A percentile compares a stretch with the other conserved stretches of the same genome.
phyloP scores from a whole-genome alignment of 345 rosid genomes.

The Aquilaria sinensis region DNA sequence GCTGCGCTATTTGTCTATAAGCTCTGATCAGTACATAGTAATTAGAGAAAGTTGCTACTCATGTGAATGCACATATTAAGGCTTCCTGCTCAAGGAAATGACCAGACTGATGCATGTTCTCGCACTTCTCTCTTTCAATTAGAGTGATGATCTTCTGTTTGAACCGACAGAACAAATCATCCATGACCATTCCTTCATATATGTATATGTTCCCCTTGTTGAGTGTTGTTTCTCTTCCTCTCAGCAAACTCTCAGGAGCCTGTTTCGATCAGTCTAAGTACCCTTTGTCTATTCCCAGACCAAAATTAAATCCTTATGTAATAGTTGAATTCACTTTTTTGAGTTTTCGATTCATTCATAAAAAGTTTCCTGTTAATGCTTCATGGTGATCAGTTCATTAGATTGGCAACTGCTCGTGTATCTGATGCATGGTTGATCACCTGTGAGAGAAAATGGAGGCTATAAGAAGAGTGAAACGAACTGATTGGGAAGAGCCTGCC shows the following conservation, averaged over 20 bases:
- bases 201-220: constrained; percentile 26
- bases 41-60: too few relatives aligned
- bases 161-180: constrained; percentile 7
- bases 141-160: neutral
- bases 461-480: constrained; percentile 30
- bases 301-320: too few relatives aligned
- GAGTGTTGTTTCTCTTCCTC: constrained; percentile 4
- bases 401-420: too few relatives aligned
- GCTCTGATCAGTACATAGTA: too few relatives aligned
- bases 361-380: too few relatives aligned
- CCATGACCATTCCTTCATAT: constrained; percentile 6
- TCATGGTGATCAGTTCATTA: too few relatives aligned
- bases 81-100: constrained; percentile 10
- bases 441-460: constrained; percentile 54
- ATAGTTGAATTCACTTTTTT: too few relatives aligned
- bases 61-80: too few relatives aligned
- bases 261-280: neutral
- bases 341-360: too few relatives aligned
- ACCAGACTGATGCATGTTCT: neutral
- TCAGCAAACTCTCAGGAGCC: constrained; percentile 12
- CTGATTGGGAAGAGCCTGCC: constrained; percentile 39
- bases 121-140: constrained; percentile 3
- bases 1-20: too few relatives aligned
- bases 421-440: constrained; percentile 6
- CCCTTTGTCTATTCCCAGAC: too few relatives aligned